A percentile compares a stretch with the other conserved stretches of the same genome.
These are phyloP conservation scores for Sporopachydermia cereana DNA, from an alignment of 1,139 yeast genomes.

Conservation along the genomic window DNA sequence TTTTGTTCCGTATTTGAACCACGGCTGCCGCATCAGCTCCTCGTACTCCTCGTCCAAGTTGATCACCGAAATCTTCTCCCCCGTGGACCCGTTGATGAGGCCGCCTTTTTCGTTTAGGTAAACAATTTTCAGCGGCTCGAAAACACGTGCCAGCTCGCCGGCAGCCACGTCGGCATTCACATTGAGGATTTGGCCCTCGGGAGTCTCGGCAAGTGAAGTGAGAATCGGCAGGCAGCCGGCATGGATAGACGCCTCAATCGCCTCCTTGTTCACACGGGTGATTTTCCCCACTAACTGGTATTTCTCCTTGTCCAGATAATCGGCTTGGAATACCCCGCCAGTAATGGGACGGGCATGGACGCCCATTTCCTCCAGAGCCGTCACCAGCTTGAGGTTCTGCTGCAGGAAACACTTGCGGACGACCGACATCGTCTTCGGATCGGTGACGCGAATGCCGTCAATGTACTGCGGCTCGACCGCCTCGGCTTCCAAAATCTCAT, in stretches of 20 bases:
- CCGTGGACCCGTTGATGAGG: constrained; percentile 81
- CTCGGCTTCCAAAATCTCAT: constrained; percentile 81
- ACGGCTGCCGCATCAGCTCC: constrained; percentile 75
- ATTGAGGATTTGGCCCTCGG: constrained; percentile 90
- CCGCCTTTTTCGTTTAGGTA: constrained; percentile 97
- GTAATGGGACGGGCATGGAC: constrained; percentile 98
- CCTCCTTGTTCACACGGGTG: constrained; percentile 73
- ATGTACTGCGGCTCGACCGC: constrained; percentile 94
- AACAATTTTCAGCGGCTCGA: constrained; percentile 93
- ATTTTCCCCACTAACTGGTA: constrained; percentile 90
- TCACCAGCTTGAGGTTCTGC: constrained; percentile 87
- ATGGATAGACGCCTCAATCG: constrained; percentile 88
- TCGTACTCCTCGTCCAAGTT: constrained; percentile 96
- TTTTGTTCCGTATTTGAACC: constrained; percentile 99
- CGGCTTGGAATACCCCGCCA: constrained; percentile 94
- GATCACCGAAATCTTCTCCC: constrained; percentile 80
- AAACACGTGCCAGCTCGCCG: constrained; percentile 91
- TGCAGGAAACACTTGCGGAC: constrained; percentile 92
- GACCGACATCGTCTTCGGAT: constrained; percentile 88
- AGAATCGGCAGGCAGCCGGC: constrained; percentile 95
- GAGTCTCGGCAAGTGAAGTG: constrained; percentile 92
- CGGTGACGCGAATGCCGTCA: constrained; percentile 95
- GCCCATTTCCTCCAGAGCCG: constrained; percentile 92
- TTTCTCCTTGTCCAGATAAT: constrained; percentile 79
- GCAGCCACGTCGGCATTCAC: constrained; percentile 99